Evolutionary conservation across 2,329 filamentous ascomycete genomes (phyloP).

Genomic region (Cladosporium phlei): DNA sequence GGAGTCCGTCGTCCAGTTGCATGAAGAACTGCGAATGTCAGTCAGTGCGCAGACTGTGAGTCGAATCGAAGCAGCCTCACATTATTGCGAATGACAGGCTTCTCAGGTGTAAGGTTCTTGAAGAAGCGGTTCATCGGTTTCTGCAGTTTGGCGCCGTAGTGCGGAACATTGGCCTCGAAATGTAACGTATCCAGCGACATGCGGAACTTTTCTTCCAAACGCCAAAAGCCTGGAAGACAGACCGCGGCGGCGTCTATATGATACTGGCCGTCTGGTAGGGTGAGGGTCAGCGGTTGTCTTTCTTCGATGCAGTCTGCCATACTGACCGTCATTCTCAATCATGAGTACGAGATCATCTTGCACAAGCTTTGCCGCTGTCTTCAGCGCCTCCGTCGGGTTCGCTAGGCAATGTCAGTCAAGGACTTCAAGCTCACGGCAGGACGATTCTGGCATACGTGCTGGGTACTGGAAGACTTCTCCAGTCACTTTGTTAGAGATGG

Average conservation of each 20-base stretch:
- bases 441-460: slow-evolving; percentile 3
- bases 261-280: slow-evolving; percentile 10
- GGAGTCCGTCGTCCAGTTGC: slow-evolving; percentile 7
- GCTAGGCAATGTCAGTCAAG: neutral
- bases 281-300: neutral
- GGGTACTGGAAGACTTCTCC: slow-evolving; percentile 5
- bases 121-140: slow-evolving; percentile 13
- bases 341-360: slow-evolving; percentile 9
- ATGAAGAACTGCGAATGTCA: slow-evolving; percentile 2
- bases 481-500: neutral
- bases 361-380: slow-evolving; percentile 1
- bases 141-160: slow-evolving; percentile 8
- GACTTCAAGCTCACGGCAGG: too few relatives aligned
- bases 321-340: slow-evolving; percentile 7
- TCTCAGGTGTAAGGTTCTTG: slow-evolving; percentile 7
- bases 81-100: slow-evolving; percentile 10
- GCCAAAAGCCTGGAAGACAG: slow-evolving; percentile 9
- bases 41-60: too few relatives aligned
- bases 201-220: slow-evolving; percentile 13
- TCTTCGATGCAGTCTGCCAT: neutral
- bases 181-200: slow-evolving; percentile 10
- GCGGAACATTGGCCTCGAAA: slow-evolving; percentile 9
- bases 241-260: slow-evolving; percentile 7
- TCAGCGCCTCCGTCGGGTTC: slow-evolving; percentile 6
- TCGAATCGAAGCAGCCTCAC: neutral